Evolutionary conservation across 2,329 filamentous ascomycete species (phyloP).

Genomic region (Exophiala spinifera): DNA sequence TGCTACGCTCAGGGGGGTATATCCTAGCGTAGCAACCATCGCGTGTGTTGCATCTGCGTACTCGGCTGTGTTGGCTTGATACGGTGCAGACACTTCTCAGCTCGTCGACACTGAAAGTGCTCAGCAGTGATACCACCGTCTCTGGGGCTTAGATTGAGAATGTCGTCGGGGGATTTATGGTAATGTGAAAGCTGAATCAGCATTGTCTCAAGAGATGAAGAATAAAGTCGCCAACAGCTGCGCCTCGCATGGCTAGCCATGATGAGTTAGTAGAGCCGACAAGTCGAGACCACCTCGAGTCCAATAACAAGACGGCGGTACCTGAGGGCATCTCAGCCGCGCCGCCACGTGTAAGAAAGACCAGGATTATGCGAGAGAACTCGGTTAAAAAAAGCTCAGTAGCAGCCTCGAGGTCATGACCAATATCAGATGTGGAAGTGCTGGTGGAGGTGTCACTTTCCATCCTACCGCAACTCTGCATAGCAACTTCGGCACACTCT

Average conservation of each 20-base stretch:
- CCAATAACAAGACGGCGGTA: neutral
- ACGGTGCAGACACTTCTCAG: neutral
- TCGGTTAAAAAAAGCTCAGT: too few relatives aligned
- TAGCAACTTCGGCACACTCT: too few relatives aligned
- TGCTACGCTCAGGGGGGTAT: neutral
- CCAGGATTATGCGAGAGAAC: neutral
- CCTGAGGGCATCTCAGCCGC: neutral
- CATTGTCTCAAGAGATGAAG: conserved; percentile 7
- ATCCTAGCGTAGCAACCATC: neutral
- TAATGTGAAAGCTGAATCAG: conserved; percentile 13
- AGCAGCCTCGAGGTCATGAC: too few relatives aligned
- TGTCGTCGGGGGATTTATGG: neutral
- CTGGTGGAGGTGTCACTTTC: too few relatives aligned
- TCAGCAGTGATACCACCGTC: conserved; percentile 5
- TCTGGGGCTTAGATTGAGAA: neutral
- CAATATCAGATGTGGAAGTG: too few relatives aligned
- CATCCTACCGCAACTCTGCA: too few relatives aligned
- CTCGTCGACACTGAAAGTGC: neutral
- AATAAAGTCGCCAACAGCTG: neutral
- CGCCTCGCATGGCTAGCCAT: conserved; percentile 23
- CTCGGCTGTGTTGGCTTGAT: neutral
- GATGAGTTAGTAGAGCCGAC: conserved; percentile 4
- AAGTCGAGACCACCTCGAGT: neutral
- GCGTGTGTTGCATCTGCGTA: neutral
- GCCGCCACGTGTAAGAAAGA: conserved; percentile 5